Conservation (phyloP, 2,329 filamentous ascomycete genomes). For the Onygena corvina region DNA sequence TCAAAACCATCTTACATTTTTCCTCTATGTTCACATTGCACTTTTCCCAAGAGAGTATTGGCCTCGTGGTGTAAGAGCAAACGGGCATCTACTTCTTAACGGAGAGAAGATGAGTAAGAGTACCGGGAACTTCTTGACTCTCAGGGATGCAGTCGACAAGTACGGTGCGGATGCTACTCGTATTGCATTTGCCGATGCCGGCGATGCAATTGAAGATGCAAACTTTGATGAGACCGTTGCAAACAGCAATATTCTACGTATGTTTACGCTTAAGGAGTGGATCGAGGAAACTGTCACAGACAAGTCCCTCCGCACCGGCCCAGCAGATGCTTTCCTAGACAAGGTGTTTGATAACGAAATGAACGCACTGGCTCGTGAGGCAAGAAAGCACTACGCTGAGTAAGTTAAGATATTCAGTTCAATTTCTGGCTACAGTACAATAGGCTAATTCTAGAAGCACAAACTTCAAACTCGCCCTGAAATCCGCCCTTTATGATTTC, state of each 20-base stretch:
- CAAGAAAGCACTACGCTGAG: conserved; percentile 63
- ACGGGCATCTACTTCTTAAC: conserved; percentile 88
- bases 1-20: conserved; percentile 90
- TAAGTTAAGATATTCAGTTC: conserved; percentile 26
- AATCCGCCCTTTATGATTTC: conserved; percentile 81
- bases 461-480: conserved; percentile 76
- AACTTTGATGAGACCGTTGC: conserved; percentile 96
- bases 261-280: conserved; percentile 79
- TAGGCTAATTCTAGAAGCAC: conserved; percentile 36
- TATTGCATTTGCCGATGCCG: conserved; percentile 85
- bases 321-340: conserved; percentile 69
- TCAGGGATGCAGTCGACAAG: conserved; percentile 74
- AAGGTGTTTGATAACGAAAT: conserved; percentile 87
- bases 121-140: conserved; percentile 91
- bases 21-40: conserved; percentile 84
- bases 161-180: conserved; percentile 89
- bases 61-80: conserved; percentile 73
- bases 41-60: conserved; percentile 81
- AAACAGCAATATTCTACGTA: conserved; percentile 76
- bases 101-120: conserved; percentile 98
- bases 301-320: conserved; percentile 62
- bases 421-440: not conserved
- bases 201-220: conserved; percentile 86
- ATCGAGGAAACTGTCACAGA: conserved; percentile 73
- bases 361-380: conserved; percentile 67